Percentiles rank a stretch among this genome's conserved stretches.
Conservation (phyloP, 2,329 filamentous ascomycete species). For the Albifimbria verrucaria region DNA sequence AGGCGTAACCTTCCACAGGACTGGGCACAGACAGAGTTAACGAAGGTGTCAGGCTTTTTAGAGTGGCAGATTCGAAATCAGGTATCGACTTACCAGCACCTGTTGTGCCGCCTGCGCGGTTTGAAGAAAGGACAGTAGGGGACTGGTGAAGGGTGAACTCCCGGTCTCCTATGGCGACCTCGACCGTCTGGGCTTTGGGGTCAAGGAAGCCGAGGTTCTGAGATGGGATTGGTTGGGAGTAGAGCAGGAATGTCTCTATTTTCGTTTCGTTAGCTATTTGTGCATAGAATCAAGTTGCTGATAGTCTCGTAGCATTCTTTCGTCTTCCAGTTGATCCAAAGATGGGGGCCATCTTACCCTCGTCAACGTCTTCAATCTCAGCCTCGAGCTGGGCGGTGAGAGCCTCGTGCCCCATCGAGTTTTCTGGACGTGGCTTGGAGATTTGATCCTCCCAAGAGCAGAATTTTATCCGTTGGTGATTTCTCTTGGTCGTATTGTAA, state of each 20-base stretch:
- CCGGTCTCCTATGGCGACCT: constrained; percentile 63
- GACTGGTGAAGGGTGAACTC: constrained; percentile 82
- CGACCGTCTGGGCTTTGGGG: constrained; percentile 60
- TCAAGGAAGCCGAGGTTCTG: constrained; percentile 85
- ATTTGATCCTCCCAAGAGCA: no score
- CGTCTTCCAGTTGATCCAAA: background rate
- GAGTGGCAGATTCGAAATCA: background rate
- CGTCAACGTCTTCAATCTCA: constrained; percentile 46
- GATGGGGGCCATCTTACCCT: constrained; percentile 36
- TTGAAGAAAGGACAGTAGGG: constrained; percentile 74
- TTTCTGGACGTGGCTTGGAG: background rate
- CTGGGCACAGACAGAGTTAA: constrained; percentile 35
- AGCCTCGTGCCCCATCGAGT: constrained; percentile 10
- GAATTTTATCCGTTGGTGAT: no score
- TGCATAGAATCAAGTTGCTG: background rate
- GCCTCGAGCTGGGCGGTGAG: constrained; percentile 33
- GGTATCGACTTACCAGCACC: constrained; percentile 41
- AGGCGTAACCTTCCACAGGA: constrained; percentile 90
- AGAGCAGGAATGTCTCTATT: constrained; percentile 83
- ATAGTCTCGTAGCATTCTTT: background rate
- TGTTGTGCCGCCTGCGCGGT: constrained; percentile 59
- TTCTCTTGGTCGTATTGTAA: no score
- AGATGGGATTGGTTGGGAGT: constrained; percentile 71
- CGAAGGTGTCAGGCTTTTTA: no score
- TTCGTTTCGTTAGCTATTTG: background rate